Base-by-base conservation (phyloP, 345 rosid species). In the Salix udensis region DNA sequence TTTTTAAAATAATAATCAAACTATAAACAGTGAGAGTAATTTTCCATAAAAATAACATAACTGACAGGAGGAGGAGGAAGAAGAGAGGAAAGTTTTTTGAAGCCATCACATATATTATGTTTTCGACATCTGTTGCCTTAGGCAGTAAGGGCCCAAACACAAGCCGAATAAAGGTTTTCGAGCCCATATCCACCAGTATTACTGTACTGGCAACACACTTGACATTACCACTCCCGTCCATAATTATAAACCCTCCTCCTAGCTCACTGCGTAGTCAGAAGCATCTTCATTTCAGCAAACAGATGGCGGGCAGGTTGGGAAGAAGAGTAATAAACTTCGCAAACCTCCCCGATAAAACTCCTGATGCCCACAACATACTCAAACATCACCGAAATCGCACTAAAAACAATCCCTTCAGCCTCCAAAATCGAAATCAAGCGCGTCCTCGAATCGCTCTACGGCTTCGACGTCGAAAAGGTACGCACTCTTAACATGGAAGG, bases 391-490 rank as follows among this genome's bases (percentile, higher is more conserved):
- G 99, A 96, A 75, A 87, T 91, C 69, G 89, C 97, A 1, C 84
- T 96, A 53, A 92, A 88, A 81, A 92, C 98, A 4, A 85, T 96
- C 68, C 97, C 97, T 0, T 90, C 97, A 0, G 98, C 97, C 15
- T 79, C 98, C 46, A 96, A 94, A 88, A 88, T 94, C 78, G 98
- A 96, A 84, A 96, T 94, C 89, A 96, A 93, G 84, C 95, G 99
- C 76, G 95, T 92, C 19, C 97, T 96, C 15, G 94, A 91, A 70
- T 90, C 98, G 18, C 90, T 96, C 71, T 90, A 92, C 79, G 97
- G 97, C 66, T 91, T 96, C 89, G 91, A 92, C 9, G 92, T 94
- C 60, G 97, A 88, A 5, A 85, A 94, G 76, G 97, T 96, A 76
- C 87, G 85, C 18, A 94, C 97, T 1, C 89, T 94, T n/a, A 94